phyloP scores from a whole-genome alignment of 2,329 filamentous ascomycete species.

The Lachnellula suecica region DNA sequence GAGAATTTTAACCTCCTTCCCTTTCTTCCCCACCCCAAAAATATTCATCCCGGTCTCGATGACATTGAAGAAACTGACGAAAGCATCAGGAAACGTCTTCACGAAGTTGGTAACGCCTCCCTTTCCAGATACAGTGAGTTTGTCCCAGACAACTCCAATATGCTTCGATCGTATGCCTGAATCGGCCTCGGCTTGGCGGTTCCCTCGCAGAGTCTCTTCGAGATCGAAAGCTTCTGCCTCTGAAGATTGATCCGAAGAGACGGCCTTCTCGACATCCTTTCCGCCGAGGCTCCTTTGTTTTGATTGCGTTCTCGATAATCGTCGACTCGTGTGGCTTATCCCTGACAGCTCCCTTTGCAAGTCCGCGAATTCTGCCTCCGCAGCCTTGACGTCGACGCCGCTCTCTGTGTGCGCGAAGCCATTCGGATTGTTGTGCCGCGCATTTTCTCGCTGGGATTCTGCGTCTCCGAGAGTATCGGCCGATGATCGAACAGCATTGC shows the following conservation, averaged over 20 bases:
- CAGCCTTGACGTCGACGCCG: constrained; percentile 60
- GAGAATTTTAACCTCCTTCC: constrained; percentile 70
- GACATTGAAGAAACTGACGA: constrained; percentile 72
- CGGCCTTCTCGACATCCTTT: constrained; percentile 63
- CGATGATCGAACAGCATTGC: constrained; percentile 16
- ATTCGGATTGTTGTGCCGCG: constrained; percentile 42
- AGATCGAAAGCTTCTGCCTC: constrained; percentile 67
- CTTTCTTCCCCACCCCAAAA: constrained; percentile 66
- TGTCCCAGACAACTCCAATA: constrained; percentile 78
- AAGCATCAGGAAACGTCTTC: constrained; percentile 73
- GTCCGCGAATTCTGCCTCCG: constrained; percentile 69
- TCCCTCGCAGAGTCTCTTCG: constrained; percentile 70
- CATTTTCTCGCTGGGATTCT: constrained; percentile 36
- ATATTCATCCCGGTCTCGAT: constrained; percentile 62
- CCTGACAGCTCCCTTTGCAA: constrained; percentile 61
- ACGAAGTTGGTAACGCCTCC: constrained; percentile 71
- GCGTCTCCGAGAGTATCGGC: constrained; percentile 37
- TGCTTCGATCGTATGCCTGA: constrained; percentile 81
- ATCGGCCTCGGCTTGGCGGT: constrained; percentile 67
- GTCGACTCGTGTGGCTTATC: constrained; percentile 52
- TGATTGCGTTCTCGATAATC: constrained; percentile 47
- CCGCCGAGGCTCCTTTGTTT: constrained; percentile 25
- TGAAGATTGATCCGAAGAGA: constrained; percentile 41
- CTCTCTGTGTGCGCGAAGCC: constrained; percentile 39
- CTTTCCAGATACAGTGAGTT: constrained; percentile 72